These are phyloP conservation scores for Neofusicoccum parvum DNA, from an alignment of 2,329 filamentous ascomycete species.

Conservation along the genomic window DNA sequence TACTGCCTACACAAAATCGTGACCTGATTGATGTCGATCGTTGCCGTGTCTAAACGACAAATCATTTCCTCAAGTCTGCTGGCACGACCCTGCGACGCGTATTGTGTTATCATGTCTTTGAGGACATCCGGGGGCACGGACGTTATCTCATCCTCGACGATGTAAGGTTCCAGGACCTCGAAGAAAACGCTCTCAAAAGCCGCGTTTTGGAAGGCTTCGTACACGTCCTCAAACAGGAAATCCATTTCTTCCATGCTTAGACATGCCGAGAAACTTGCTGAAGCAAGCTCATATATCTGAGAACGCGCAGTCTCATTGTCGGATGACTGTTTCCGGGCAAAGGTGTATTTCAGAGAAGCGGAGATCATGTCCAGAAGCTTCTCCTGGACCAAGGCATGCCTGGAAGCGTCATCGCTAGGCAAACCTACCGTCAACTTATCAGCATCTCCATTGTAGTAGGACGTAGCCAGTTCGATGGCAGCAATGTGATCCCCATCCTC, in stretches of 20 bases:
- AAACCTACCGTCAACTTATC: conserved; percentile 93
- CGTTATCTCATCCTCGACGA: conserved; percentile 75
- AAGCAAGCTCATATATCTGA: conserved; percentile 75
- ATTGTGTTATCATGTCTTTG: conserved; percentile 83
- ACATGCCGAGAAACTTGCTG: conserved; percentile 82
- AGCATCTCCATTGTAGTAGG: conserved; percentile 88
- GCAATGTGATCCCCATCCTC: conserved; percentile 94
- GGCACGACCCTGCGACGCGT: conserved; percentile 73
- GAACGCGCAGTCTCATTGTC: conserved; percentile 54
- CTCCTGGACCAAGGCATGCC: conserved; percentile 82
- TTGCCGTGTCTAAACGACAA: conserved; percentile 85
- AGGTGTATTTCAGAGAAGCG: conserved; percentile 87
- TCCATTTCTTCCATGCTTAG: conserved; percentile 75
- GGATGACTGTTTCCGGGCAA: conserved; percentile 62
- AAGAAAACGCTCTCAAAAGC: conserved; percentile 76
- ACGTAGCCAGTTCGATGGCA: conserved; percentile 85
- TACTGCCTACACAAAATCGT: conserved; percentile 90
- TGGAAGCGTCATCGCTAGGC: conserved; percentile 75
- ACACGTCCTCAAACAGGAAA: conserved; percentile 89
- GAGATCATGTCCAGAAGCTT: conserved; percentile 92
- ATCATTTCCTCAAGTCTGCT: conserved; percentile 88
- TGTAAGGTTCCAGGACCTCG: conserved; percentile 84
- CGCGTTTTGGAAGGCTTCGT: conserved; percentile 83
- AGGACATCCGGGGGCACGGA: conserved; percentile 79
- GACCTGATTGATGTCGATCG: conserved; percentile 91